A percentile compares a stretch with the other conserved stretches of the same genome.
Evolutionary conservation across 441 rosid species (phyloP).

Genomic region (Aquilaria agallochum): DNA sequence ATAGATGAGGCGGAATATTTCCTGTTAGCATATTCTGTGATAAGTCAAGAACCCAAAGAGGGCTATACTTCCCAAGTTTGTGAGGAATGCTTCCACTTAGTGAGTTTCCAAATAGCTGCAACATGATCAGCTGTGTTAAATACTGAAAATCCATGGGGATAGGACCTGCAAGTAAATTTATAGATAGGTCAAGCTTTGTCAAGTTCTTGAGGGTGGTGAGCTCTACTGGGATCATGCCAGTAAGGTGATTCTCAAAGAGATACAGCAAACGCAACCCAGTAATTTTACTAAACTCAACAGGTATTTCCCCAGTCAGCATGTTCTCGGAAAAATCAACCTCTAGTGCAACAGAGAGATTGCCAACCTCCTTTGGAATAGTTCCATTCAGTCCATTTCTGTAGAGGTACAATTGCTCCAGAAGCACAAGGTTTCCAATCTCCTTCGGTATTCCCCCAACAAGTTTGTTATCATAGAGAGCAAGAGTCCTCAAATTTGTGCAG

Average conservation of each 20-base stretch:
- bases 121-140: constrained; percentile 46
- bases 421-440: constrained; percentile 55
- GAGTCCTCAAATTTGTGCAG: constrained; percentile 49
- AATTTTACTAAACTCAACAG: constrained; percentile 60
- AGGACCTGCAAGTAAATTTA: constrained; percentile 64
- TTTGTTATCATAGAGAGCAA: constrained; percentile 81
- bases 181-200: constrained; percentile 84
- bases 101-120: constrained; percentile 80
- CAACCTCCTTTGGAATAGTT: constrained; percentile 76
- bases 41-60: constrained; percentile 84
- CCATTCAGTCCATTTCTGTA: constrained; percentile 76
- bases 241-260: constrained; percentile 74
- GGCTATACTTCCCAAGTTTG: constrained; percentile 58
- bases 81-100: constrained; percentile 66
- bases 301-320: constrained; percentile 64
- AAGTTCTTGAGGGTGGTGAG: constrained; percentile 61
- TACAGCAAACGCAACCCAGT: constrained; percentile 58
- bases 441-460: constrained; percentile 65
- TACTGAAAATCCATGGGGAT: constrained; percentile 82
- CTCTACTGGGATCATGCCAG: constrained; percentile 68
- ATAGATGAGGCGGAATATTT: constrained; percentile 65
- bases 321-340: constrained; percentile 92
- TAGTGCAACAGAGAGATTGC: constrained; percentile 56
- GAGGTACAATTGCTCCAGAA: constrained; percentile 51
- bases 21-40: constrained; percentile 70